Percentiles rank a stretch among this genome's conserved stretches.
These are phyloP conservation scores for Brettanomyces bruxellensis DNA, from an alignment of 805 yeast species.

Conservation along the genomic window DNA sequence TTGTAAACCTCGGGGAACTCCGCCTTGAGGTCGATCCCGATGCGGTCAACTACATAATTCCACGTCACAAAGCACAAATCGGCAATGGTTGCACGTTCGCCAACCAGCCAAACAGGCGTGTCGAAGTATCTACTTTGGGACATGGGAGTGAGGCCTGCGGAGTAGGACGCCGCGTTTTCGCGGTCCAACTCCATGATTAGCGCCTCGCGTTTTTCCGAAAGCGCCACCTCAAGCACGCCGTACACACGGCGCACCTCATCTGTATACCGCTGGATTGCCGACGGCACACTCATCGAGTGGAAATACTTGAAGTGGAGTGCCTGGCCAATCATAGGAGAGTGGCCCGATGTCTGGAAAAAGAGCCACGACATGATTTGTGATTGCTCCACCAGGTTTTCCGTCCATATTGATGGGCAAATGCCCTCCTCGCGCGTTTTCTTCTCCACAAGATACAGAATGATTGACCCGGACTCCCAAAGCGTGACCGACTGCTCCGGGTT, in stretches of 20 bases:
- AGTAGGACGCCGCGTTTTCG: conserved; percentile 80
- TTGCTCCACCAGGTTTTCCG: conserved; percentile 69
- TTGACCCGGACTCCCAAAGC: conserved; percentile 94
- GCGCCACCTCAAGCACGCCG: conserved; percentile 90
- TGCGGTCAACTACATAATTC: conserved; percentile 91
- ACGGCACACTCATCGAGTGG: conserved; percentile 76
- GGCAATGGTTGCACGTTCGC: conserved; percentile 76
- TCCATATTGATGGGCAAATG: conserved; percentile 64
- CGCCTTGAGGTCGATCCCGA: conserved; percentile 76
- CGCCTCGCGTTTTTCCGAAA: conserved; percentile 88
- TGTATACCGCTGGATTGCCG: conserved; percentile 84
- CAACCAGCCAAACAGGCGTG: conserved; percentile 92
- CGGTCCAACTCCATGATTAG: conserved; percentile 81
- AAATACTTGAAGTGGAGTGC: conserved; percentile 90
- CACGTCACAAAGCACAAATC: conserved; percentile 92
- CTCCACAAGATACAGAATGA: conserved; percentile 71
- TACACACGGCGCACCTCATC: conserved; percentile 91
- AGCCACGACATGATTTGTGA: conserved; percentile 83
- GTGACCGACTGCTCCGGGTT: conserved; percentile 56
- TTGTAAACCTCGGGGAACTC: conserved; percentile 94
- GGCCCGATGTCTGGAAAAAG: conserved; percentile 93
- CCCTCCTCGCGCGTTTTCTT: conserved; percentile 55
- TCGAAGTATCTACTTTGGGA: conserved; percentile 82
- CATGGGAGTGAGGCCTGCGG: conserved; percentile 81
- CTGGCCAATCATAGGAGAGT: conserved; percentile 98